These are phyloP conservation scores for Beauveria varroae DNA, from an alignment of 2,329 filamentous ascomycete genomes.

Conservation along the genomic window DNA sequence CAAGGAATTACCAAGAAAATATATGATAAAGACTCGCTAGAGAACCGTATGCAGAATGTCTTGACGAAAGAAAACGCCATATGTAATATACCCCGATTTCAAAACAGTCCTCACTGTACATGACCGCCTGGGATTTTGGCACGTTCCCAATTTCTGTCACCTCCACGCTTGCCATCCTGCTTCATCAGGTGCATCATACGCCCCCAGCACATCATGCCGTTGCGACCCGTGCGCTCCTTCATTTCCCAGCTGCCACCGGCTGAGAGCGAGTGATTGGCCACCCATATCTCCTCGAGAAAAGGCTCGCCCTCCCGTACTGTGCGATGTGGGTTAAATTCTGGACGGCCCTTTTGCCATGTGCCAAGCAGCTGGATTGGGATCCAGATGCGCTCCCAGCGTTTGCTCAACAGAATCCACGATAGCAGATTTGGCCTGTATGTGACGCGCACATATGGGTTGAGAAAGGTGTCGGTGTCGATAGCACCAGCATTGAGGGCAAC, in stretches of 20 bases:
- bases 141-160: constrained; percentile 9
- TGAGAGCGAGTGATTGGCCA: constrained; percentile 19
- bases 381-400: constrained; percentile 60
- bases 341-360: constrained; percentile 48
- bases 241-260: constrained; percentile 26
- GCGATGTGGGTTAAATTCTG: constrained; percentile 53
- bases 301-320: constrained; percentile 49
- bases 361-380: constrained; percentile 50
- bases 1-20: neutral
- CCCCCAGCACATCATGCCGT: constrained; percentile 49
- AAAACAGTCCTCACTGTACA: neutral
- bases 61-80: neutral
- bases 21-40: neutral
- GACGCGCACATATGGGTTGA: constrained; percentile 69
- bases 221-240: constrained; percentile 36
- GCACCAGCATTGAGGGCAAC: constrained; percentile 29
- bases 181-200: constrained; percentile 38
- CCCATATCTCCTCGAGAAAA: constrained; percentile 45
- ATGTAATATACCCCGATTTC: neutral
- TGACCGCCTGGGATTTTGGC: neutral
- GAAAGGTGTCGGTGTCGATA: constrained; percentile 52
- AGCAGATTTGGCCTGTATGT: constrained; percentile 55
- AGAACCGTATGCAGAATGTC: neutral
- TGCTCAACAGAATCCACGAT: constrained; percentile 49
- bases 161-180: constrained; percentile 10